Evolutionary conservation across 495 filamentous ascomycete genomes (phyloP).

Genomic region (Terfezia claveryi): DNA sequence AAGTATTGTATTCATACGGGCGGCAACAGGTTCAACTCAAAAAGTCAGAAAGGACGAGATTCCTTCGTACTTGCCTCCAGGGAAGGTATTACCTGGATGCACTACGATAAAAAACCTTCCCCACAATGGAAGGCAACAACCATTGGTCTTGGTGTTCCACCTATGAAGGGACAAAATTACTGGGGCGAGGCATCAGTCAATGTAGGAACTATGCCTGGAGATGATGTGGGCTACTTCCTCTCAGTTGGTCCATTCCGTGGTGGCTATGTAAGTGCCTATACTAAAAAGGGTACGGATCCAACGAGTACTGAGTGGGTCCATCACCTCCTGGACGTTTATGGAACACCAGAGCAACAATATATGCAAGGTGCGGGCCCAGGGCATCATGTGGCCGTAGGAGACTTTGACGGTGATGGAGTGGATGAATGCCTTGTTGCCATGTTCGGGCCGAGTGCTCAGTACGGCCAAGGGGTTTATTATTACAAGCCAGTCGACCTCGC

Average conservation of each 20-base stretch:
- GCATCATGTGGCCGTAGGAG: conserved; percentile 6
- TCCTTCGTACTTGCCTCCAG: conserved; percentile 13
- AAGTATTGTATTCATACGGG: background rate
- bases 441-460: conserved; percentile 5
- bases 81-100: conserved; percentile 11
- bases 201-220: conserved; percentile 8
- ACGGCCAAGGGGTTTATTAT: conserved; percentile 9
- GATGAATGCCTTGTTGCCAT: conserved; percentile 14
- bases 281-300: background rate
- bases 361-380: conserved; percentile 5
- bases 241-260: conserved; percentile 11
- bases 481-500: conserved; percentile 16
- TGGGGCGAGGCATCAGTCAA: background rate
- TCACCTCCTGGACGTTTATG: conserved; percentile 10
- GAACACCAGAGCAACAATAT: conserved; percentile 7
- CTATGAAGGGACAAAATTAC: background rate
- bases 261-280: background rate
- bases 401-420: conserved; percentile 14
- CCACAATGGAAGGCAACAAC: background rate
- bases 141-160: background rate
- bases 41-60: conserved; percentile 6
- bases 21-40: conserved; percentile 4
- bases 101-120: background rate
- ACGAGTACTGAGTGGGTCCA: conserved; percentile 3
- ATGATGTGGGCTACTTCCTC: conserved; percentile 9